phyloP scores from a whole-genome alignment of 2,329 filamentous ascomycete species.

The Botrytis aclada region DNA sequence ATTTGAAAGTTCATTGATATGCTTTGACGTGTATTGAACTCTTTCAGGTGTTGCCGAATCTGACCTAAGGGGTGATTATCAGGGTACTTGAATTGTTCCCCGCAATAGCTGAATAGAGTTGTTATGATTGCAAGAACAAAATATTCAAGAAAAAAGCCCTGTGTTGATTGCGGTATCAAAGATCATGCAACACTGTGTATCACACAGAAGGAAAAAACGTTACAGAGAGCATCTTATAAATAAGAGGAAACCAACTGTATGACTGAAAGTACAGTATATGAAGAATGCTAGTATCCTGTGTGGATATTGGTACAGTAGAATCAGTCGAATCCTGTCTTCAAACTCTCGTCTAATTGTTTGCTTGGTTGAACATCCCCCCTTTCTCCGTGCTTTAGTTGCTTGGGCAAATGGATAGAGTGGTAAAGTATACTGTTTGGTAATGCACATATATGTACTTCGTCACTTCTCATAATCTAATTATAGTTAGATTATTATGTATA shows the following conservation, averaged over 20 bases:
- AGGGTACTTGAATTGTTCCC: not conserved
- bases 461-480: too few species aligned
- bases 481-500: not conserved
- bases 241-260: not conserved
- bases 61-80: too few species aligned
- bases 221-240: not conserved
- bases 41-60: not conserved
- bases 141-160: not conserved
- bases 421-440: too few species aligned
- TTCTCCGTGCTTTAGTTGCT: not conserved
- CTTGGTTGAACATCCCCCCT: not conserved
- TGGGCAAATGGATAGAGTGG: not conserved
- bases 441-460: too few species aligned
- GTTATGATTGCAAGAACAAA: not conserved
- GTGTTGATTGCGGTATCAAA: not conserved
- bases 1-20: not conserved
- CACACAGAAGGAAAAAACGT: not conserved
- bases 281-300: not conserved
- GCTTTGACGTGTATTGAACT: not conserved
- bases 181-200: not conserved
- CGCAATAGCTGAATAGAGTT: not conserved
- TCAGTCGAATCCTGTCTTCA: not conserved
- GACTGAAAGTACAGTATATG: not conserved
- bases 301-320: not conserved
- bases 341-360: not conserved